These are phyloP conservation scores for Glonium stellatum DNA, from an alignment of 495 filamentous ascomycete species.

Conservation along the genomic window DNA sequence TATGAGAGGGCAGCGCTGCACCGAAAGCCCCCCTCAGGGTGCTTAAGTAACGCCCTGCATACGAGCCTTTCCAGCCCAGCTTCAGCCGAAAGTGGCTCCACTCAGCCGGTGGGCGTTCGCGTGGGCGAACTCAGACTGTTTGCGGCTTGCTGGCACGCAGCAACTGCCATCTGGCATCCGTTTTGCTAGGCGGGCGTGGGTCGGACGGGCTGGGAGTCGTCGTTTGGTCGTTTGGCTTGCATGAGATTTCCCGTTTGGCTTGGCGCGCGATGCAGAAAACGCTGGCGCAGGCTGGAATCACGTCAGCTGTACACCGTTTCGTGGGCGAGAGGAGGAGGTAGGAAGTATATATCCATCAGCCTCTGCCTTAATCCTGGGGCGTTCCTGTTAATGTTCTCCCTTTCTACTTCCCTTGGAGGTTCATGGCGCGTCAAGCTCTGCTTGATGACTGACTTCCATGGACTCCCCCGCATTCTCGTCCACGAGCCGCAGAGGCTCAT, in stretches of 20 bases:
- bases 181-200: neutral
- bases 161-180: neutral
- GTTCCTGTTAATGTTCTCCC: too few relatives aligned
- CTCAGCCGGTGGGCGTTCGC: too few relatives aligned
- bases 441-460: neutral
- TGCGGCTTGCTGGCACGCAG: neutral
- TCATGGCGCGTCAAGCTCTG: too few relatives aligned
- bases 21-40: too few relatives aligned
- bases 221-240: neutral
- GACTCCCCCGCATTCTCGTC: neutral
- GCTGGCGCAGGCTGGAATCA: neutral
- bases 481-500: neutral
- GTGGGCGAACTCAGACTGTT: neutral
- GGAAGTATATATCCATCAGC: neutral
- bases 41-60: too few relatives aligned
- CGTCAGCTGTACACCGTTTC: slow-evolving; percentile 6
- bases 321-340: neutral
- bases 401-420: too few relatives aligned
- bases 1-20: too few relatives aligned
- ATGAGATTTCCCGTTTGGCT: neutral
- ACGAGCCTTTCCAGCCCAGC: too few relatives aligned
- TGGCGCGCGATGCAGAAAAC: neutral
- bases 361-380: neutral
- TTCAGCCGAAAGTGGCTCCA: too few relatives aligned
- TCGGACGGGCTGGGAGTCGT: too few relatives aligned